Percentiles rank a stretch among this genome's conserved stretches.
Evolutionary conservation across 176 grass and related monocot species (phyloP).

Genomic region (Triticum urartu): DNA sequence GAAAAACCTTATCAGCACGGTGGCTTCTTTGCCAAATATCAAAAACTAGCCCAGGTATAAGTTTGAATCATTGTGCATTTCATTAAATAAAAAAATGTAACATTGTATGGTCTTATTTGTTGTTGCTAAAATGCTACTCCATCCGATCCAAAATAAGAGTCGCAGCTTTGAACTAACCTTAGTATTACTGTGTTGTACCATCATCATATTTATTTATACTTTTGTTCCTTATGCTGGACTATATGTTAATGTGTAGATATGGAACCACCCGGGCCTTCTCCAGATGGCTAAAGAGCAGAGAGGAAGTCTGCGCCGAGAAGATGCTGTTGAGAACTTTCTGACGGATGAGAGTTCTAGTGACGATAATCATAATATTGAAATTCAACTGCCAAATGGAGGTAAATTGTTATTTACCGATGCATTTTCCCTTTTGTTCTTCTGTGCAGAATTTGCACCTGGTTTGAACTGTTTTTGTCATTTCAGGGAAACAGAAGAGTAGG

Average conservation of each 20-base stretch:
- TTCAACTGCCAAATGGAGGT: slow-evolving; percentile 67
- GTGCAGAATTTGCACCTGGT: slow-evolving; percentile 3
- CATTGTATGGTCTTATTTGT: neutral
- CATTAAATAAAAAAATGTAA: slow-evolving; percentile 13
- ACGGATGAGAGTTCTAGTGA: slow-evolving; percentile 87
- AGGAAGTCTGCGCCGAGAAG: slow-evolving; percentile 58
- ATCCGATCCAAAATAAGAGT: no score
- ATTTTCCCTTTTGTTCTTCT: slow-evolving; percentile 2
- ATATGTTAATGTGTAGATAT: slow-evolving; percentile 59
- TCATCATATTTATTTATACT: neutral
- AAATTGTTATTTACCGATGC: slow-evolving; percentile 29
- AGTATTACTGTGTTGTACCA: neutral
- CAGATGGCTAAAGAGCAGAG: slow-evolving; percentile 86
- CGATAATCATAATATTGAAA: slow-evolving; percentile 90
- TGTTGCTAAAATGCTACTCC: neutral
- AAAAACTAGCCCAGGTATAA: slow-evolving; percentile 79
- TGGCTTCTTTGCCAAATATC: slow-evolving; percentile 94
- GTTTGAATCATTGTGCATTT: slow-evolving; percentile 17
- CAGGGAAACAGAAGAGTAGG: slow-evolving; percentile 77
- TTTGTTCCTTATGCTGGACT: slow-evolving; percentile 12
- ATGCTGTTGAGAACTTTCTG: slow-evolving; percentile 74
- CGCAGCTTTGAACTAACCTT: no score
- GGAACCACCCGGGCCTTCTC: slow-evolving; percentile 97
- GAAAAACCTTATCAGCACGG: slow-evolving; percentile 57
- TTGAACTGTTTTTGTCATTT: slow-evolving; percentile 24